Evolutionary conservation across 306 rosid genomes (phyloP).

Genomic region (Prinsepia uniflora): DNA sequence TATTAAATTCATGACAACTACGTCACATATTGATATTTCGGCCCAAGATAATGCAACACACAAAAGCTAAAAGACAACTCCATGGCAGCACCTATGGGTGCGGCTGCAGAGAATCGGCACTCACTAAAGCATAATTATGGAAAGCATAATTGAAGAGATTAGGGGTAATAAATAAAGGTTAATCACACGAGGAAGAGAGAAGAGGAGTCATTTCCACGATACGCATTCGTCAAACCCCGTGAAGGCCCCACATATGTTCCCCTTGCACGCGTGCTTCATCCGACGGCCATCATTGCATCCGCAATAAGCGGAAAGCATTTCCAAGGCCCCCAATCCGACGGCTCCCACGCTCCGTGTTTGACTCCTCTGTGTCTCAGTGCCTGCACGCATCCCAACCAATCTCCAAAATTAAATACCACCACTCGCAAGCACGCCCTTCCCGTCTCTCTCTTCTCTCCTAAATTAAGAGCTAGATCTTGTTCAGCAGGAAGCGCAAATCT

Average conservation of each 20-base stretch:
- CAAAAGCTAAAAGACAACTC: background rate
- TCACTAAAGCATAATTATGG: background rate
- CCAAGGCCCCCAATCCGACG: slow-evolving; percentile 68
- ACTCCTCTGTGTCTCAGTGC: slow-evolving; percentile 42
- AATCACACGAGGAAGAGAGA: slow-evolving; percentile 24
- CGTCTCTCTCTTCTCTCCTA: slow-evolving; percentile 15
- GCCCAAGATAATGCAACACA: background rate
- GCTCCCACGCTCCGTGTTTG: slow-evolving; percentile 46
- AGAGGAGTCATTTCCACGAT: slow-evolving; percentile 17
- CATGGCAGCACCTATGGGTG: background rate
- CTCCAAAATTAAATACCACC: slow-evolving; percentile 5
- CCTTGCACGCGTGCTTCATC: slow-evolving; percentile 91
- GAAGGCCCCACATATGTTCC: slow-evolving; percentile 41
- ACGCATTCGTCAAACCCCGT: slow-evolving; percentile 54
- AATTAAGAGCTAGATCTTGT: slow-evolving; percentile 29
- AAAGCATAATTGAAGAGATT: slow-evolving; percentile 1
- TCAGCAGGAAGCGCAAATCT: slow-evolving; percentile 35
- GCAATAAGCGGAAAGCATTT: slow-evolving; percentile 70
- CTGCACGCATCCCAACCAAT: slow-evolving; percentile 31
- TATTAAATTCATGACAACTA: background rate
- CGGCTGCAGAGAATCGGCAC: too few relatives aligned
- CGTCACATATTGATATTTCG: background rate
- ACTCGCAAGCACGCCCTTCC: slow-evolving; percentile 17
- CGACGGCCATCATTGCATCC: slow-evolving; percentile 49
- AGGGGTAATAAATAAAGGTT: slow-evolving; percentile 6